Evolutionary conservation across 768 basidiomycete species (phyloP), one percentile per base, ranked within the genome.

Genomic region (Lactifluus echinatus): DNA sequence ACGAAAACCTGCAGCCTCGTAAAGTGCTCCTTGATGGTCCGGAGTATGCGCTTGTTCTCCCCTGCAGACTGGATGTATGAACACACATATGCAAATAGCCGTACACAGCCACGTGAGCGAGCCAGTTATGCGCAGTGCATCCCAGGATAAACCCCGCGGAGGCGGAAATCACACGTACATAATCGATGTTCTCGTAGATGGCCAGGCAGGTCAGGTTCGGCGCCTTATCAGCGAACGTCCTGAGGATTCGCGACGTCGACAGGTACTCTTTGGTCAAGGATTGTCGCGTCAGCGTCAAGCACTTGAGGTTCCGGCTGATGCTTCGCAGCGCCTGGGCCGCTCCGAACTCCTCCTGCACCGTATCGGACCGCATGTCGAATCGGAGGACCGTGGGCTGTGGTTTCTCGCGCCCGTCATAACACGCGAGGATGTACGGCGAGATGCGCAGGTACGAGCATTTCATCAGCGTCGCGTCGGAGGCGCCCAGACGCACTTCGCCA

Each of bases 31-130:
- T 52, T 50, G 47, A 62, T 42, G 31, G 51, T n/a, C 26, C 45
- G 40, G 21, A 62, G 26, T 31, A 62, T 62, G 4, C 53, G 51
- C 37, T 60, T 59, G 48, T 62, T 62, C 45, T 61, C 57, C 8
- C 36, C 36, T 36, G 36, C 36, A 14, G 36, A 11, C 36, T 36
- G 43, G 4, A 24, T 23, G 47, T 15, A 33, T 31, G 10, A 4
- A 31, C 5, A 5, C 4, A 45, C 15, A 28, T 21, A 36, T 15
- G 15, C 36, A 36, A 36, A 36, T 3, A 14, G 14, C 36, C 36
- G 4, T 36, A 3, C 34, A 12, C 14, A 12, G 11, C 14, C 34
- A 36, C 36, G 36, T 36, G 8, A 36, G 36, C 36, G 36, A 36
- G 36, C 14, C 36, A 14, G 14, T 36, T 36, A 36, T 14, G 36